Evolutionary conservation across 805 yeast genomes (phyloP).

Genomic region (Huiozyma naganishii): DNA sequence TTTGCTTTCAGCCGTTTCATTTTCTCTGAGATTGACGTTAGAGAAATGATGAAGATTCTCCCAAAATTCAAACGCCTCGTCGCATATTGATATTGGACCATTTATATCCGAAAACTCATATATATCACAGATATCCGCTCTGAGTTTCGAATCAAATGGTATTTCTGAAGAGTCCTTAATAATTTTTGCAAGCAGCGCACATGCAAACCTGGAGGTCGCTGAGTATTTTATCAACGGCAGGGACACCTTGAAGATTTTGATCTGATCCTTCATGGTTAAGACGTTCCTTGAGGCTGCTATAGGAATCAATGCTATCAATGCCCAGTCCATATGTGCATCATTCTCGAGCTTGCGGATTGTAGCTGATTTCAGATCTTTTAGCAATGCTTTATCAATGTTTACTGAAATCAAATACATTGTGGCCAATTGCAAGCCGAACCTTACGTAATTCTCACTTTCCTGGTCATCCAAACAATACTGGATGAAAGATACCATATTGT

Average conservation of each 20-base stretch:
- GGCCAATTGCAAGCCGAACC: slow-evolving; percentile 14
- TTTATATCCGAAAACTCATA: slow-evolving; percentile 45
- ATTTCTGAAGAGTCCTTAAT: slow-evolving; percentile 12
- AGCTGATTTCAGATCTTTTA: slow-evolving; percentile 4
- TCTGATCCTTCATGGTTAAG: slow-evolving; percentile 8
- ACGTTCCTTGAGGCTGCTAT: slow-evolving; percentile 7
- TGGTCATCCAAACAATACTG: slow-evolving; percentile 8
- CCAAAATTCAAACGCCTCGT: slow-evolving; percentile 49
- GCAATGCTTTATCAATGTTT: neutral
- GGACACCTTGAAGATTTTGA: slow-evolving; percentile 22
- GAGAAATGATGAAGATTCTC: slow-evolving; percentile 31
- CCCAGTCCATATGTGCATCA: slow-evolving; percentile 11
- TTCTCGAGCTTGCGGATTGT: slow-evolving; percentile 7
- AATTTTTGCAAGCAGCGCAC: slow-evolving; percentile 13
- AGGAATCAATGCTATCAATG: slow-evolving; percentile 15
- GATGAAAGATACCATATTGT: slow-evolving; percentile 11
- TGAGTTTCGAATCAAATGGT: slow-evolving; percentile 31
- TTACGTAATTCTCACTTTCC: slow-evolving; percentile 2
- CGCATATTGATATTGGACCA: slow-evolving; percentile 44
- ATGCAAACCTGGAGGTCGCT: slow-evolving; percentile 16
- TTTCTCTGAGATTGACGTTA: slow-evolving; percentile 23
- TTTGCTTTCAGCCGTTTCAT: slow-evolving; percentile 23
- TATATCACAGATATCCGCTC: slow-evolving; percentile 38
- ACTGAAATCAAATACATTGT: slow-evolving; percentile 8
- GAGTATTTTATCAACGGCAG: slow-evolving; percentile 27